These are phyloP conservation scores for Penicillium paradoxum DNA, from an alignment of 495 filamentous ascomycete species.

Conservation along the genomic window DNA sequence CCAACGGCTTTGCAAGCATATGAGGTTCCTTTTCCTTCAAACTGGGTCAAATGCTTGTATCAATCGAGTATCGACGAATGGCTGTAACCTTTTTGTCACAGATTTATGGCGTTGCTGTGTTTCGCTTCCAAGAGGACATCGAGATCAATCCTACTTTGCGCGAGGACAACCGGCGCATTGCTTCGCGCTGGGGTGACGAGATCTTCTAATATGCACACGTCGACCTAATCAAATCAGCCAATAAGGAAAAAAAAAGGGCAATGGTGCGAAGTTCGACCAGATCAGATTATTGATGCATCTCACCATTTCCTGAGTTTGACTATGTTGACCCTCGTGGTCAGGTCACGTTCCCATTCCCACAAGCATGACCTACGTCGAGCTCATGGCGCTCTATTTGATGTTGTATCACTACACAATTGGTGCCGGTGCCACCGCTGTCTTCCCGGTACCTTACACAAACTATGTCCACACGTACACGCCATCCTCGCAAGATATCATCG, in stretches of 20 bases:
- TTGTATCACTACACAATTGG: constrained; percentile 32
- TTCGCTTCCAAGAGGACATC: constrained; percentile 17
- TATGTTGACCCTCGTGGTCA: constrained; percentile 16
- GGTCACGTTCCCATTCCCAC: constrained; percentile 7
- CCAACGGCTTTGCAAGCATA: constrained; percentile 22
- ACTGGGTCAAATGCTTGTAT: constrained; percentile 34
- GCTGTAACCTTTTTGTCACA: neutral
- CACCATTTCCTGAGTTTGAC: constrained; percentile 25
- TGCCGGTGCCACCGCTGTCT: constrained; percentile 24
- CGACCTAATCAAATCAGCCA: constrained; percentile 32
- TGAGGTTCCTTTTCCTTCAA: constrained; percentile 37
- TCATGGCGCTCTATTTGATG: constrained; percentile 33
- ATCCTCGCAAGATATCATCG: constrained; percentile 39
- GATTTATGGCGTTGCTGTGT: constrained; percentile 39
- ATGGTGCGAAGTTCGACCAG: constrained; percentile 43
- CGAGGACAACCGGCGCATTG: constrained; percentile 38
- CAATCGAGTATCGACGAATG: neutral
- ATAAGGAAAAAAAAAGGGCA: constrained; percentile 37
- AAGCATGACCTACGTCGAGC: neutral
- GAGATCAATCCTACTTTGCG: constrained; percentile 22
- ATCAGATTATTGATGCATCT: constrained; percentile 40
- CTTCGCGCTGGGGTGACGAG: constrained; percentile 36
- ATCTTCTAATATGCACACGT: constrained; percentile 47
- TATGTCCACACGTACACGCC: constrained; percentile 25
- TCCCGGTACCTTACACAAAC: constrained; percentile 29